phyloP scores from a whole-genome alignment of 73 alveolate genomes.

The Urostyla sp. region DNA sequence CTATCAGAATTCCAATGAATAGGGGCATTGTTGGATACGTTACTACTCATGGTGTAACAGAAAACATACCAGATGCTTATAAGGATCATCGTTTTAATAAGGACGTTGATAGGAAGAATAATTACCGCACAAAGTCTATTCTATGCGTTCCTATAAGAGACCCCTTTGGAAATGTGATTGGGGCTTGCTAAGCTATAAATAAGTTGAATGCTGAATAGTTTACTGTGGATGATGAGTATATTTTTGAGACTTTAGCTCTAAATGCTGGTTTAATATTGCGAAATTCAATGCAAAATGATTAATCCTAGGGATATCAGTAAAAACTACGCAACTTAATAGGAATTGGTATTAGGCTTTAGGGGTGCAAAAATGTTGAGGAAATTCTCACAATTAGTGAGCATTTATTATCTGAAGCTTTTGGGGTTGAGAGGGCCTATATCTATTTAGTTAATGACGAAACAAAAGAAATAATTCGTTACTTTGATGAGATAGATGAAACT shows the following conservation, averaged over 20 bases:
- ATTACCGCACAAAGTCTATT: conserved; percentile 70
- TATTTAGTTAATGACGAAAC: conserved; percentile 58
- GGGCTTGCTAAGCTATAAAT: conserved; percentile 29
- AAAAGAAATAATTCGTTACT: conserved; percentile 9
- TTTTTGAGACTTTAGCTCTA: conserved; percentile 54
- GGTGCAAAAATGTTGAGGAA: neutral
- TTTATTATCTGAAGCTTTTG: conserved; percentile 62
- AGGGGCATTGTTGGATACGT: conserved; percentile 79
- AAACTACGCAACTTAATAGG: conserved; percentile 33
- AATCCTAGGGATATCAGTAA: conserved; percentile 28
- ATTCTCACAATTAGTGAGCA: conserved; percentile 56
- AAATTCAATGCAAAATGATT: conserved; percentile 28
- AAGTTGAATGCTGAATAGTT: conserved; percentile 22
- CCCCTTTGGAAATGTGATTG: conserved; percentile 45
- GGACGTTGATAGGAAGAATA: conserved; percentile 67
- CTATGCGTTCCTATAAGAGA: conserved; percentile 78
- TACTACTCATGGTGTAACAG: conserved; percentile 46
- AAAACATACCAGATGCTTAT: conserved; percentile 76
- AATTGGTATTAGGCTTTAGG: conserved; percentile 1
- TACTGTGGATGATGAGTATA: conserved; percentile 63
- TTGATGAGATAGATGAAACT: conserved; percentile 53
- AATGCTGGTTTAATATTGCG: conserved; percentile 60
- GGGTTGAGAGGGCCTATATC: conserved; percentile 54
- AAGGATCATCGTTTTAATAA: conserved; percentile 75
- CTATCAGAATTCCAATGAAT: conserved; percentile 69